These are phyloP conservation scores for Coprinopsis strossmayeri DNA, from an alignment of 768 basidiomycete species.

Conservation along the genomic window DNA sequence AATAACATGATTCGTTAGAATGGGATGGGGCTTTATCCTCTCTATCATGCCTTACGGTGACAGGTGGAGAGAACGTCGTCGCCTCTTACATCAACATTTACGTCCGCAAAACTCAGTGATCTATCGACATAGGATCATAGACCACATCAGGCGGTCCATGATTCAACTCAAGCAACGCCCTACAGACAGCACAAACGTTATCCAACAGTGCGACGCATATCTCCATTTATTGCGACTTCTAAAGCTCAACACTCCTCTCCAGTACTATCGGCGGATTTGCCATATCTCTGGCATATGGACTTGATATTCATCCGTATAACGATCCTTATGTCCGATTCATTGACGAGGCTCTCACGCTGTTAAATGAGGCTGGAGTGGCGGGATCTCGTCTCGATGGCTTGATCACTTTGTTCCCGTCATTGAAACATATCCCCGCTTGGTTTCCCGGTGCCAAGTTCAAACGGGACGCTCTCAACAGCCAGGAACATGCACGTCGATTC, in stretches of 20 bases:
- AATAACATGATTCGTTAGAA: constrained; percentile 22
- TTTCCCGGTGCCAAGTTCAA: constrained; percentile 28
- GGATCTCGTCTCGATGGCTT: too few relatives aligned
- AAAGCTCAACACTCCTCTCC: neutral
- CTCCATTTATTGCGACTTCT: neutral
- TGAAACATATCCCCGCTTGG: constrained; percentile 28
- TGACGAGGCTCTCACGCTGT: constrained; percentile 16
- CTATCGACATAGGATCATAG: neutral
- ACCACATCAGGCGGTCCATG: neutral
- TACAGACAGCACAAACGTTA: neutral
- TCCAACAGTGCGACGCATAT: neutral
- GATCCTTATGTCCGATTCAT: constrained; percentile 27
- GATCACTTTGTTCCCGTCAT: constrained; percentile 9
- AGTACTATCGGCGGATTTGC: constrained; percentile 28
- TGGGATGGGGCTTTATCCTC: constrained; percentile 36
- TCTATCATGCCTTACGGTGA: constrained; percentile 33
- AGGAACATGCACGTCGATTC: neutral
- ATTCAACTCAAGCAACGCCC: neutral
- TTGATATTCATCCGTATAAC: constrained; percentile 18
- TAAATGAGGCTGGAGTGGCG: too few relatives aligned
- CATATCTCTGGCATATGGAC: constrained; percentile 28
- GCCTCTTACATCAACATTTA: constrained; percentile 35
- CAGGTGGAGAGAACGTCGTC: constrained; percentile 33
- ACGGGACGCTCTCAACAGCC: constrained; percentile 6
- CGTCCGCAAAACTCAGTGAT: constrained; percentile 26